phyloP scores from a whole-genome alignment of 1,284 basidiomycete genomes.

The Boletus smithii region DNA sequence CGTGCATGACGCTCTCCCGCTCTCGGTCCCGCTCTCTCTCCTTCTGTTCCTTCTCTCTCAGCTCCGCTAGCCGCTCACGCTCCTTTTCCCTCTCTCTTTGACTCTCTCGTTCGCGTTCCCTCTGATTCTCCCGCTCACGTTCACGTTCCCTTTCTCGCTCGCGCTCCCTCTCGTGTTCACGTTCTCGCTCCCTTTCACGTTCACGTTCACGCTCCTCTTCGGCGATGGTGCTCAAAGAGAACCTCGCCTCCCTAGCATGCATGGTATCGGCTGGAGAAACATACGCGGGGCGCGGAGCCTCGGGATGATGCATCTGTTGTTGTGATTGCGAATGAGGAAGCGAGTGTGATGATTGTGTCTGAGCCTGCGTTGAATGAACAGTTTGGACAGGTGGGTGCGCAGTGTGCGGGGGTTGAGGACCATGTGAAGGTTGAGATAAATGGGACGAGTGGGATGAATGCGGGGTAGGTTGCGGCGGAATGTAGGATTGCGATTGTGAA shows the following conservation, averaged over 20 bases:
- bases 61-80: conserved; percentile 22
- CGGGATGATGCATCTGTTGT: conserved; percentile 29
- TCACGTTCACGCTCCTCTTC: conserved; percentile 25
- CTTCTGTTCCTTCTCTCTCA: conserved; percentile 23
- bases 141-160: conserved; percentile 26
- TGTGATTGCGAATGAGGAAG: conserved; percentile 27
- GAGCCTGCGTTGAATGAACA: conserved; percentile 20
- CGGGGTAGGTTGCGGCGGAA: conserved; percentile 18
- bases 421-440: conserved; percentile 20
- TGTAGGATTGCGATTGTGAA: conserved; percentile 26
- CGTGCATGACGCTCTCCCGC: conserved; percentile 28
- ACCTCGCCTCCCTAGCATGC: conserved; percentile 27
- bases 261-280: conserved; percentile 32
- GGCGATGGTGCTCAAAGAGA: conserved; percentile 2
- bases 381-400: conserved; percentile 15
- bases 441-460: conserved; percentile 22
- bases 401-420: conserved; percentile 7
- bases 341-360: conserved; percentile 16
- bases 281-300: conserved; percentile 23
- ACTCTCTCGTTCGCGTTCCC: conserved; percentile 27
- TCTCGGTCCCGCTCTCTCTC: conserved; percentile 25
- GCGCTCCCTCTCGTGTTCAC: conserved; percentile 23
- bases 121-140: conserved; percentile 34
- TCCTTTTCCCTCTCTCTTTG: conserved; percentile 27
- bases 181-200: conserved; percentile 20